Base-by-base conservation (phyloP, 2,329 filamentous ascomycete genomes). In the Kalaharituber pfeilii region DNA sequence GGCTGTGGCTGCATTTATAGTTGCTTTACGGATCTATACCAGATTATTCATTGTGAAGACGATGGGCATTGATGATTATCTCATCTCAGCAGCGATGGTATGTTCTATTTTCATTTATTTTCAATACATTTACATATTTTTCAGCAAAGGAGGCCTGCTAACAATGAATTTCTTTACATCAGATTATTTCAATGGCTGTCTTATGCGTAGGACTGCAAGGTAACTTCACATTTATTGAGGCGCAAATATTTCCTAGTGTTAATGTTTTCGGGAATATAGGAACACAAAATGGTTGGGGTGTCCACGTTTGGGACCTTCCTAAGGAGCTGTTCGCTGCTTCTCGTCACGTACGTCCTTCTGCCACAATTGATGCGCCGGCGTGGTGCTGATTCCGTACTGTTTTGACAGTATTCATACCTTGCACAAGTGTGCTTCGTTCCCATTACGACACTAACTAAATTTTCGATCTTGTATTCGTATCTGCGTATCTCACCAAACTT, bases 1-100 rank as follows among this genome's bases (percentile, higher is more conserved):
- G 20, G 26, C 61, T 1, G 53, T 63, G 1, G 60, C 65, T 6
- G 57, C 59, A 5, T n/a, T 62, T 1, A 51, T 64, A 18, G 65
- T 67, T 20, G 27, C 54, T 5, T 57, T 66, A 13, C 59, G 65
- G 9, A 49, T 67, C 1, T 67, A 66, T 56, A 66, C 65, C 13
- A 60, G 66, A 3, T 57, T 55, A 20, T 36, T 36, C 20, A 54
- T 67, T 13, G 62, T 67, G 15, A 53, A 58, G 6, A 54, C 56
- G 1, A 57, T 60, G 7, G 65, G 66, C 2, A 25, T 56, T 5
- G 65, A 67, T 53, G 66, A 67, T 52, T 59, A 59, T 42, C 57
- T 62, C 8, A 65, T 66, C 50, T 56, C 56, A 5, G 53, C 57
- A 20, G 65, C 66, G 13, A 47, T 20, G 33, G 33, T 39, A 39